These are phyloP conservation scores for Fusarium sp. DNA, from an alignment of 2,329 filamentous ascomycete species.

Conservation along the genomic window DNA sequence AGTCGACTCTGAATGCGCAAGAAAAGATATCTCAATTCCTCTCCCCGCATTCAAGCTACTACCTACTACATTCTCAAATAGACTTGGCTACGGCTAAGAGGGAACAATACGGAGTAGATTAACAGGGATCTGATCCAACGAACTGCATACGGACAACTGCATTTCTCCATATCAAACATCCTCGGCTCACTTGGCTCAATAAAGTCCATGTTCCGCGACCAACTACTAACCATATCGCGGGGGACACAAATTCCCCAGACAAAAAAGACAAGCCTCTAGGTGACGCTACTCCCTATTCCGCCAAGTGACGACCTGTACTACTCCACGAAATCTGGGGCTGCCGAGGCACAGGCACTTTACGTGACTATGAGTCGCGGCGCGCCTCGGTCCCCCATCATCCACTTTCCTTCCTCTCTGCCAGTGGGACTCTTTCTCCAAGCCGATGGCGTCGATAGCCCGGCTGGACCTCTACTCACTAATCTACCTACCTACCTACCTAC, in stretches of 20 bases:
- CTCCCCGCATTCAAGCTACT: background rate
- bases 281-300: slow-evolving; percentile 33
- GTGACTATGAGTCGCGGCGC: slow-evolving; percentile 27
- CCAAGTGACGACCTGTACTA: slow-evolving; percentile 19
- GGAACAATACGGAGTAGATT: background rate
- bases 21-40: background rate
- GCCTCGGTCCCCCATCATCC: slow-evolving; percentile 42
- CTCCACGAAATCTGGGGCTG: slow-evolving; percentile 48
- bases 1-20: background rate
- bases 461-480: background rate
- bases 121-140: slow-evolving; percentile 1
- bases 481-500: background rate
- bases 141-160: slow-evolving; percentile 14
- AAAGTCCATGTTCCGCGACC: slow-evolving; percentile 28
- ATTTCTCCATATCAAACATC: slow-evolving; percentile 22
- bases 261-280: slow-evolving; percentile 2
- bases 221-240: slow-evolving; percentile 13
- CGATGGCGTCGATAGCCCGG: slow-evolving; percentile 25
- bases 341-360: slow-evolving; percentile 45
- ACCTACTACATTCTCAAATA: too few species aligned
- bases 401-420: slow-evolving; percentile 2
- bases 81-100: too few species aligned
- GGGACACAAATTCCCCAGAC: slow-evolving; percentile 1
- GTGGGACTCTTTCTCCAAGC: slow-evolving; percentile 10
- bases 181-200: slow-evolving; percentile 42